Percentiles rank a stretch among this genome's conserved stretches.
These are phyloP conservation scores for Cadophora gregata DNA, from an alignment of 2,329 filamentous ascomycete genomes.

Conservation along the genomic window DNA sequence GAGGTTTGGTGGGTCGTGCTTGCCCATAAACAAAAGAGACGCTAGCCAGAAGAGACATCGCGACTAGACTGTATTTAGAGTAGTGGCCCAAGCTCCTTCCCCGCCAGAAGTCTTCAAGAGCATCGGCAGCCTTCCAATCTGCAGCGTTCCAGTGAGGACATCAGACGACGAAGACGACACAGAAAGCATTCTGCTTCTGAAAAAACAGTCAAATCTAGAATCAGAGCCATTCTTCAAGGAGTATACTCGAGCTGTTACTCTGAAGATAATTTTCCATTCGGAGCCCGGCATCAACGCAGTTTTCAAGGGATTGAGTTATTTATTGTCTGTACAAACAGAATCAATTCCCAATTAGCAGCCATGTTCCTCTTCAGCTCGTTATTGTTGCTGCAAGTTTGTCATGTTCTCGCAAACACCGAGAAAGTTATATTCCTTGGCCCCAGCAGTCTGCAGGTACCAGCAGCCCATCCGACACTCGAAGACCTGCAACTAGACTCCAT, in stretches of 20 bases:
- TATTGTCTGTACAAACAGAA: not conserved
- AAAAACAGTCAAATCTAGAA: not conserved
- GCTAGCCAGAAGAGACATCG: no score
- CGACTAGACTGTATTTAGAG: conserved; percentile 20
- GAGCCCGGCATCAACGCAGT: not conserved
- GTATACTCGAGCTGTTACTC: no score
- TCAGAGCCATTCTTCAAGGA: no score
- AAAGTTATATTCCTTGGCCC: conserved; percentile 89
- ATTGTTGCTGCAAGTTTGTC: conserved; percentile 28
- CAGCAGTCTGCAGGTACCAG: conserved; percentile 58
- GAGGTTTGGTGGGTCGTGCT: conserved; percentile 29
- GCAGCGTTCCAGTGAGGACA: not conserved
- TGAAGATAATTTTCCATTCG: not conserved
- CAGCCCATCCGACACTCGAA: conserved; percentile 60
- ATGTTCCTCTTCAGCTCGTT: conserved; percentile 33
- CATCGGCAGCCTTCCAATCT: no score
- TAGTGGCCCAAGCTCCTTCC: conserved; percentile 32
- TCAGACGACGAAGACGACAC: not conserved
- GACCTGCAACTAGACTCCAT: conserved; percentile 70
- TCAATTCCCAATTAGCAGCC: not conserved
- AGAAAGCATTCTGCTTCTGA: no score
- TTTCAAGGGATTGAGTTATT: not conserved
- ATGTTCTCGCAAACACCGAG: conserved; percentile 76
- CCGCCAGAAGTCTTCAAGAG: not conserved
- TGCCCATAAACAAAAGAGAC: conserved; percentile 34